These are phyloP conservation scores for Stephanodiscus triporus DNA, from an alignment of 108 stramenopile species.

Conservation along the genomic window DNA sequence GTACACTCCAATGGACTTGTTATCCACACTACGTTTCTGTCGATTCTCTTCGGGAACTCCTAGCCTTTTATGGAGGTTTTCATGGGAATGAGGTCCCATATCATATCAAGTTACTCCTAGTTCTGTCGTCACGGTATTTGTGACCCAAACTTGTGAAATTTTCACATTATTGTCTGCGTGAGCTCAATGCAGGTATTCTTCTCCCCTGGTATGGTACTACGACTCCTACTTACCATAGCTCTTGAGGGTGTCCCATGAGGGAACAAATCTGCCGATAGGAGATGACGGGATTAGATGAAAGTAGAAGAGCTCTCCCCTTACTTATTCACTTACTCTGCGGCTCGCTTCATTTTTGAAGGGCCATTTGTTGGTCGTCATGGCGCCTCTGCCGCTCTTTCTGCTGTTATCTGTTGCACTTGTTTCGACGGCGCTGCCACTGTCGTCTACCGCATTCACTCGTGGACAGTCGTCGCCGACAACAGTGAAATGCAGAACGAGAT, in stretches of 20 bases:
- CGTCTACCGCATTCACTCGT: neutral
- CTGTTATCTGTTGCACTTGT: constrained; percentile 1
- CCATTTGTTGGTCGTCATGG: neutral
- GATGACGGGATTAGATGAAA: too few relatives aligned
- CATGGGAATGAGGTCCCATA: too few relatives aligned
- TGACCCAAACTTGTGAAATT: too few relatives aligned
- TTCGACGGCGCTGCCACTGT: neutral
- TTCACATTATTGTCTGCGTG: too few relatives aligned
- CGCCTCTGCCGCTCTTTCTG: neutral
- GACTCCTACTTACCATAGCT: neutral
- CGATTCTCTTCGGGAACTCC: too few relatives aligned
- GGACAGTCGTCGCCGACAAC: neutral
- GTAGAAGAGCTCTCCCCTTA: too few relatives aligned
- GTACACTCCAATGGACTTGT: too few relatives aligned
- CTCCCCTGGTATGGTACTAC: neutral
- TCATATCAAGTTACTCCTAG: too few relatives aligned
- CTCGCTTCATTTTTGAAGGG: neutral
- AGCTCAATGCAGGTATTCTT: neutral
- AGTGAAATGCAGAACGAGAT: neutral
- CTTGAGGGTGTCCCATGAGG: neutral
- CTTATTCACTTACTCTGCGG: too few relatives aligned
- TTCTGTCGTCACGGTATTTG: too few relatives aligned
- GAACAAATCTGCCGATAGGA: neutral
- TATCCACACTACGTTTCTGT: too few relatives aligned
- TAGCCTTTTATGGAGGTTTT: too few relatives aligned